Percentiles rank a stretch among this genome's conserved stretches.
Evolutionary conservation across 495 filamentous ascomycete species (phyloP).

Genomic region (Talaromyces adpressus): DNA sequence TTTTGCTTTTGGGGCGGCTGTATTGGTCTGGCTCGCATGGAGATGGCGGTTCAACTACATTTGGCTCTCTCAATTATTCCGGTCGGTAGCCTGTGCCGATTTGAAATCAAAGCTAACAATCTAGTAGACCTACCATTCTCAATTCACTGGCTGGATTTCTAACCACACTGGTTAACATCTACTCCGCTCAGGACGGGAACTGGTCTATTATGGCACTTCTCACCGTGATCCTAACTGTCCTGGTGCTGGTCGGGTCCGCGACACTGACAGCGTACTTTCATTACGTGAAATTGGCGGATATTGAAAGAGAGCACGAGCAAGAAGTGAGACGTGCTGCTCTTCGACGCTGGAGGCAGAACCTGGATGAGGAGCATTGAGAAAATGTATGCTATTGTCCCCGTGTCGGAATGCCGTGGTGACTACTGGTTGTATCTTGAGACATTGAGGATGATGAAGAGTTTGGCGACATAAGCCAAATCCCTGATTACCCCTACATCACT

Average conservation of each 20-base stretch:
- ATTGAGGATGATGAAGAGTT: no score
- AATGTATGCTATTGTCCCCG: no score
- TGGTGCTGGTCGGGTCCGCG: not conserved
- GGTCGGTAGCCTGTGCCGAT: conserved; percentile 11
- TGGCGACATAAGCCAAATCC: no score
- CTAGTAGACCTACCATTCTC: conserved; percentile 21
- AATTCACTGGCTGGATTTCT: conserved; percentile 42
- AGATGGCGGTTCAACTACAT: conserved; percentile 19
- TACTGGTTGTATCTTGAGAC: no score
- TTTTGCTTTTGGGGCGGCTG: conserved; percentile 10
- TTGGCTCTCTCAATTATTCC: conserved; percentile 24
- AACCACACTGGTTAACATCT: conserved; percentile 41
- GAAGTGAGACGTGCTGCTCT: not conserved
- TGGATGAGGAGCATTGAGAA: no score
- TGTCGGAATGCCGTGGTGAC: no score
- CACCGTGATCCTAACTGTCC: conserved; percentile 13
- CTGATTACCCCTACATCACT: no score
- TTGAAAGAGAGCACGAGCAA: not conserved
- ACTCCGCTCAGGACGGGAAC: conserved; percentile 33
- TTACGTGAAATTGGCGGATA: not conserved
- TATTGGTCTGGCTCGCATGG: conserved; percentile 18
- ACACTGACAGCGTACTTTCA: not conserved
- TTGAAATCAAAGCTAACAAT: no score
- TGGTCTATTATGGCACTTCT: conserved; percentile 40
- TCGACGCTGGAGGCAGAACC: not conserved